phyloP scores from a whole-genome alignment of 2,329 filamentous ascomycete genomes.

The Exserohilum turcica region DNA sequence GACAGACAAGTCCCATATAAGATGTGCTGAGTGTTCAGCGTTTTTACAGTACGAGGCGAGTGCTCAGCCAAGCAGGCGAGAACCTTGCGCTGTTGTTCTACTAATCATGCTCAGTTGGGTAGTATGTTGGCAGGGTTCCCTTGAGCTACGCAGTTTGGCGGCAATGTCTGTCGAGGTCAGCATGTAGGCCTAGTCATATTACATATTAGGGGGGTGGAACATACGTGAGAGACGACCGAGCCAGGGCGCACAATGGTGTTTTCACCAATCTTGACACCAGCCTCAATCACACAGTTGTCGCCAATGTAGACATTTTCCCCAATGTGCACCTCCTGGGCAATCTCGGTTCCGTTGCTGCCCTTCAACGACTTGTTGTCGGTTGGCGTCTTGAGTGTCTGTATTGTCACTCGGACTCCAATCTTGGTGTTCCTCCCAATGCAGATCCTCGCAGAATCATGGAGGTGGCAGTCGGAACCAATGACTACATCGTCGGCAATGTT shows the following conservation, averaged over 20 bases:
- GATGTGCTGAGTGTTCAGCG: background rate
- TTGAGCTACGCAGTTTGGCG: conserved; percentile 52
- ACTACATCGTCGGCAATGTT: conserved; percentile 82
- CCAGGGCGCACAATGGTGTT: conserved; percentile 61
- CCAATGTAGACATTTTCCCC: conserved; percentile 74
- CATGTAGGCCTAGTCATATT: background rate
- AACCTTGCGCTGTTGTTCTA: conserved; percentile 4
- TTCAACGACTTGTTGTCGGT: conserved; percentile 75
- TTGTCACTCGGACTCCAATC: conserved; percentile 79
- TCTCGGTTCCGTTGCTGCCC: conserved; percentile 73
- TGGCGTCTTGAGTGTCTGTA: conserved; percentile 76
- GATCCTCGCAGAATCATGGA: conserved; percentile 85
- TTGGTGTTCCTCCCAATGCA: conserved; percentile 76
- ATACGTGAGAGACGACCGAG: conserved; percentile 60
- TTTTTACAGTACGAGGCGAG: background rate
- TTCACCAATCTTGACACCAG: conserved; percentile 60
- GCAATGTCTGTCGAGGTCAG: conserved; percentile 51
- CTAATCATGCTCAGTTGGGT: conserved; percentile 26
- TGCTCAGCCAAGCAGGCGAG: background rate
- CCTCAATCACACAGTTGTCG: conserved; percentile 64
- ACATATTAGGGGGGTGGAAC: conserved; percentile 34
- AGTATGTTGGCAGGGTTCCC: conserved; percentile 52
- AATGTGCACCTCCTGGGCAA: conserved; percentile 74
- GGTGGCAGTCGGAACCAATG: conserved; percentile 81
- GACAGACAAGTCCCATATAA: conserved; percentile 8